Evolutionary conservation across 352 stramenopile species (phyloP).

Genomic region (Vaucheria bursata): DNA sequence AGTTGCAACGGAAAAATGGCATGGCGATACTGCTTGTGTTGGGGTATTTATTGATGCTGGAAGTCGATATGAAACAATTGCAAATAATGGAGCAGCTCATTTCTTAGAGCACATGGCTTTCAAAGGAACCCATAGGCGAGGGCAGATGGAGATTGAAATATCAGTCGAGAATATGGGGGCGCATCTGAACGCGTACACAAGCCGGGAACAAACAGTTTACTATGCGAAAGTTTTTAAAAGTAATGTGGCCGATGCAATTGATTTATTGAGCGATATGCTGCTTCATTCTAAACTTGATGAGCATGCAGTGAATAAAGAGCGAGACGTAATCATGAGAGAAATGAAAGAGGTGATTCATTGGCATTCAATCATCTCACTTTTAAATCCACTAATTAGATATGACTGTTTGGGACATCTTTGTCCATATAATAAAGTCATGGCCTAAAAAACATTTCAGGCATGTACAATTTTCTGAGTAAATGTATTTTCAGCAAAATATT

Average conservation of each 20-base stretch:
- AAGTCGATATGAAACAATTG: slow-evolving; percentile 90
- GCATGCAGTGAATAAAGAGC: slow-evolving; percentile 87
- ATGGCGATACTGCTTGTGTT: slow-evolving; percentile 94
- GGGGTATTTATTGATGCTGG: slow-evolving; percentile 92
- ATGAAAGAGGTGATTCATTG: slow-evolving; percentile 97
- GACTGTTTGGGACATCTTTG: background rate
- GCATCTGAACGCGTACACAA: slow-evolving; percentile 97
- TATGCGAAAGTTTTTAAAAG: slow-evolving; percentile 99
- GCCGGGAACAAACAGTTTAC: slow-evolving; percentile 97
- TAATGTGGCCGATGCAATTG: slow-evolving; percentile 88
- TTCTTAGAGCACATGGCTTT: slow-evolving; percentile 99
- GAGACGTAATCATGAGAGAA: slow-evolving; percentile 97
- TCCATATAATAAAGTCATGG: no score
- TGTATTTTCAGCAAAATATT: no score
- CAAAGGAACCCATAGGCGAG: slow-evolving; percentile 94
- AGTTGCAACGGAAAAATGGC: slow-evolving; percentile 89
- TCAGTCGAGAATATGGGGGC: slow-evolving; percentile 99
- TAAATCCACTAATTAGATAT: slow-evolving; percentile 17
- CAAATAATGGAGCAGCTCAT: slow-evolving; percentile 98
- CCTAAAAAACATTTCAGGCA: no score
- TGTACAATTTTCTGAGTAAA: no score
- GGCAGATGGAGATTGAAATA: slow-evolving; percentile 94
- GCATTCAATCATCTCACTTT: no score
- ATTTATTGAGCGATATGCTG: slow-evolving; percentile 98
- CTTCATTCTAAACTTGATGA: slow-evolving; percentile 95